phyloP scores from a whole-genome alignment of 2,329 filamentous ascomycete genomes.

The Fusarium nygamai region DNA sequence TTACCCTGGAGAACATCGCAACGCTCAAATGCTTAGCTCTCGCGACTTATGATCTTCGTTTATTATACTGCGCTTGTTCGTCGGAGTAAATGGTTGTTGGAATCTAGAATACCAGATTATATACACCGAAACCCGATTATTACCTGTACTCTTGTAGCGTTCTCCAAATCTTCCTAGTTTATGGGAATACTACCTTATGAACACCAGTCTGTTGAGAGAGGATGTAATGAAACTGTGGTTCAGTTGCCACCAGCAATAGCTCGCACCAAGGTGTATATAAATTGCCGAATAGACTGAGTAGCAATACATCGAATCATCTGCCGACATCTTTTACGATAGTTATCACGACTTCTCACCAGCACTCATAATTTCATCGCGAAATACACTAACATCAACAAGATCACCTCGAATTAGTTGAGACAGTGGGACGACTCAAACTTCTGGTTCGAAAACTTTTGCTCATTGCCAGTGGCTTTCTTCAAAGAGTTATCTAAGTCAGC shows the following conservation, averaged over 20 bases:
- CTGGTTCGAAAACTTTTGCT: background rate
- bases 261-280: background rate
- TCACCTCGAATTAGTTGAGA: background rate
- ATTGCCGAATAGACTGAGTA: background rate
- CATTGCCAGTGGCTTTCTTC: no score
- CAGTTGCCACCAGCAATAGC: rapidly evolving
- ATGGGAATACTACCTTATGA: no score
- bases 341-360: background rate
- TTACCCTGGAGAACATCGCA: background rate
- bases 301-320: background rate
- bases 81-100: background rate
- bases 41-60: background rate
- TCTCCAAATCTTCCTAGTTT: no score
- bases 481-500: background rate
- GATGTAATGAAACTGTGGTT: no score
- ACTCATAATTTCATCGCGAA: rapidly evolving
- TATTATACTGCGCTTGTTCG: background rate
- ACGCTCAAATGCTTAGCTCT: background rate
- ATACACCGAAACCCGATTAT: rapidly evolving
- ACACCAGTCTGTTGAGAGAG: background rate
- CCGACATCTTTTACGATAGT: background rate
- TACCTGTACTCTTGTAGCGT: background rate
- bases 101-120: background rate
- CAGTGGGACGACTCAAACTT: background rate
- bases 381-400: background rate